Evolutionary conservation across 2,329 filamentous ascomycete species (phyloP).

Genomic region (Raffaelea arxii): DNA sequence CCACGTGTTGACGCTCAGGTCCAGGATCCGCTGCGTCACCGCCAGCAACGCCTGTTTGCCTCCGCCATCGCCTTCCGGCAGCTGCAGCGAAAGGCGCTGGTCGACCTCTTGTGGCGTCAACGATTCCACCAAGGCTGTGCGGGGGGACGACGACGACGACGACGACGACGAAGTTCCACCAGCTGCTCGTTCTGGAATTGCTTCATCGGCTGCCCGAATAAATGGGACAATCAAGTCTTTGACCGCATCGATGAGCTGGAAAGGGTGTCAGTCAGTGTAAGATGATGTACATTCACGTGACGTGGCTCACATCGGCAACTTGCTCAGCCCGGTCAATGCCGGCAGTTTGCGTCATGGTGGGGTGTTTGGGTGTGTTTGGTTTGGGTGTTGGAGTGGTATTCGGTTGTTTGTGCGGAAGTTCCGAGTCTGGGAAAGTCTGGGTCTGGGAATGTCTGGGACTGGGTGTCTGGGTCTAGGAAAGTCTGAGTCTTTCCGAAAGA

Average conservation of each 20-base stretch:
- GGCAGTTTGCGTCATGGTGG: not conserved
- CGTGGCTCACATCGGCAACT: conserved; percentile 18
- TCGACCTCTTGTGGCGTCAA: conserved; percentile 48
- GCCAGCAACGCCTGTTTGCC: conserved; percentile 67
- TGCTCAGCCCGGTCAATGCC: conserved; percentile 18
- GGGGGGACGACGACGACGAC: conserved; percentile 26
- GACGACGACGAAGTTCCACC: conserved; percentile 37
- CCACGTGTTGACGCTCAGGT: conserved; percentile 96
- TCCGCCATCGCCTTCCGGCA: conserved; percentile 45
- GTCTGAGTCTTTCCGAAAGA: too few relatives aligned
- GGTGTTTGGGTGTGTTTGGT: too few relatives aligned
- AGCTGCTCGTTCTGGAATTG: conserved; percentile 39
- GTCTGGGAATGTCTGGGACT: too few relatives aligned
- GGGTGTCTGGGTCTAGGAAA: too few relatives aligned
- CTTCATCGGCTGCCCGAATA: conserved; percentile 59
- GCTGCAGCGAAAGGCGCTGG: conserved; percentile 45
- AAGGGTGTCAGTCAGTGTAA: too few relatives aligned
- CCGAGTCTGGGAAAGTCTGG: too few relatives aligned
- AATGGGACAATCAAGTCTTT: conserved; percentile 61
- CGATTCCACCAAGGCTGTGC: conserved; percentile 54
- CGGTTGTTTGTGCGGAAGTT: too few relatives aligned
- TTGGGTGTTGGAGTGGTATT: too few relatives aligned
- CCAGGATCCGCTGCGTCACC: conserved; percentile 60
- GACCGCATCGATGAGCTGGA: conserved; percentile 57
- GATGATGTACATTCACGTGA: too few relatives aligned